Evolutionary conservation across 768 basidiomycete species (phyloP).

Genomic region (Termitomyces sp.): DNA sequence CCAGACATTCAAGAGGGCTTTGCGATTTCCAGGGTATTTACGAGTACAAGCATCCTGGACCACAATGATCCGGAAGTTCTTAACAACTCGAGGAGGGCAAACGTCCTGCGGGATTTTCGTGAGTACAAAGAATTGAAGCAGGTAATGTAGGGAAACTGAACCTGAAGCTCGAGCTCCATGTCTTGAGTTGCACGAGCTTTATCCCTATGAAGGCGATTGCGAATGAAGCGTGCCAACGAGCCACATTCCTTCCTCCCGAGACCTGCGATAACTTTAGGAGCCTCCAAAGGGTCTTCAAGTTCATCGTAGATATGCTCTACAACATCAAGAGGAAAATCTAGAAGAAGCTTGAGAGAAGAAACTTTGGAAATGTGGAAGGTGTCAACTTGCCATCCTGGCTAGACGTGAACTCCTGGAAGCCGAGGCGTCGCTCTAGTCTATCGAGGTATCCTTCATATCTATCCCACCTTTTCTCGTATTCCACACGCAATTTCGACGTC

Average conservation of each 20-base stretch:
- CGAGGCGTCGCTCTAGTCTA: constrained; percentile 56
- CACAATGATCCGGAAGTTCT: constrained; percentile 69
- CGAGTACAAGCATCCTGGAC: constrained; percentile 57
- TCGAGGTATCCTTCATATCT: constrained; percentile 57
- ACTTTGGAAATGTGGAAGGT: neutral
- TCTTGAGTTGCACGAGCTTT: constrained; percentile 48
- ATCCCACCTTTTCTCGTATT: constrained; percentile 50
- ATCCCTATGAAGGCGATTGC: constrained; percentile 42
- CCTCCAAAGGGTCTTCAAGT: constrained; percentile 53
- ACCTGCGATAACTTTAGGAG: constrained; percentile 35
- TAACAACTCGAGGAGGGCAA: constrained; percentile 73
- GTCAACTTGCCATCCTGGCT: constrained; percentile 33
- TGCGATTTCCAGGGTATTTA: constrained; percentile 47
- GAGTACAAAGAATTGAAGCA: neutral
- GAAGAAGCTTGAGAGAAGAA: constrained; percentile 3
- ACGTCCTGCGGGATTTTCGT: constrained; percentile 29
- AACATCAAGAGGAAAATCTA: constrained; percentile 39
- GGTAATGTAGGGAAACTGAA: constrained; percentile 24
- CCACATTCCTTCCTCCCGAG: constrained; percentile 46
- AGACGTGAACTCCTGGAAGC: constrained; percentile 35
- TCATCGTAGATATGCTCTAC: constrained; percentile 58
- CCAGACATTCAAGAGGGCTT: constrained; percentile 82
- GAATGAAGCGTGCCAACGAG: constrained; percentile 55
- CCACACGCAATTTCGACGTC: constrained; percentile 50
- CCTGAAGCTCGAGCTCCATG: constrained; percentile 71